A percentile compares a stretch with the other conserved stretches of the same genome.
phyloP scores from a whole-genome alignment of 768 basidiomycete species.

The Tephrocybe rancida region DNA sequence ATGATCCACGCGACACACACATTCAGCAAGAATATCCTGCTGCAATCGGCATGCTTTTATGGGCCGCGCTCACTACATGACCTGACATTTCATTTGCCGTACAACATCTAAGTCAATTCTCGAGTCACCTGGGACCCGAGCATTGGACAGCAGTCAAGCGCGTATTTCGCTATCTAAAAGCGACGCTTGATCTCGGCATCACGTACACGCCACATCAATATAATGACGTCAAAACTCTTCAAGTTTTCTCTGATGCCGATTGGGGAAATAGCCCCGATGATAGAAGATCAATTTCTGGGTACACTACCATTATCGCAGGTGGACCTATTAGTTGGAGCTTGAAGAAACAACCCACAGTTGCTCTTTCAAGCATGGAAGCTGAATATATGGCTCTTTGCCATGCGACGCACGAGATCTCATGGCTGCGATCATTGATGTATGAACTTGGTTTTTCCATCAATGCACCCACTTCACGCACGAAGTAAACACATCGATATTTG shows the following conservation, averaged over 20 bases:
- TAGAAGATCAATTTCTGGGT: slow-evolving; percentile 6
- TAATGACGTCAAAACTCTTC: neutral
- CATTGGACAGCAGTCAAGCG: slow-evolving; percentile 42
- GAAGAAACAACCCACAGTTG: slow-evolving; percentile 7
- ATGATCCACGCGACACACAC: neutral
- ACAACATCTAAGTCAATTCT: slow-evolving; percentile 31
- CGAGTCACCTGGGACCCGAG: slow-evolving; percentile 25
- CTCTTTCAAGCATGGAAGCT: slow-evolving; percentile 9
- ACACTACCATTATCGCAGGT: neutral
- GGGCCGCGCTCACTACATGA: slow-evolving; percentile 30
- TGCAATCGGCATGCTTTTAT: slow-evolving; percentile 34
- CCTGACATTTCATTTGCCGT: slow-evolving; percentile 44
- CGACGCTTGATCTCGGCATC: slow-evolving; percentile 18
- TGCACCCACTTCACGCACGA: slow-evolving; percentile 26
- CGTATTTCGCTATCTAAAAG: slow-evolving; percentile 42
- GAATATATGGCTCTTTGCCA: slow-evolving; percentile 11
- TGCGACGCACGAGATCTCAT: neutral
- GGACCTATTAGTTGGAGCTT: slow-evolving; percentile 2
- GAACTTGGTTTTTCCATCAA: neutral
- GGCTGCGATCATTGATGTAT: neutral
- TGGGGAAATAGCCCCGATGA: slow-evolving; percentile 5
- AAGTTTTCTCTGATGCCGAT: neutral
- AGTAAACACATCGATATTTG: slow-evolving; percentile 46
- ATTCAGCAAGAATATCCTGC: slow-evolving; percentile 7
- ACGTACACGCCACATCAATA: slow-evolving; percentile 12